Base-by-base conservation (phyloP, 140 eudicot species). In the Bidens hawaiensis region DNA sequence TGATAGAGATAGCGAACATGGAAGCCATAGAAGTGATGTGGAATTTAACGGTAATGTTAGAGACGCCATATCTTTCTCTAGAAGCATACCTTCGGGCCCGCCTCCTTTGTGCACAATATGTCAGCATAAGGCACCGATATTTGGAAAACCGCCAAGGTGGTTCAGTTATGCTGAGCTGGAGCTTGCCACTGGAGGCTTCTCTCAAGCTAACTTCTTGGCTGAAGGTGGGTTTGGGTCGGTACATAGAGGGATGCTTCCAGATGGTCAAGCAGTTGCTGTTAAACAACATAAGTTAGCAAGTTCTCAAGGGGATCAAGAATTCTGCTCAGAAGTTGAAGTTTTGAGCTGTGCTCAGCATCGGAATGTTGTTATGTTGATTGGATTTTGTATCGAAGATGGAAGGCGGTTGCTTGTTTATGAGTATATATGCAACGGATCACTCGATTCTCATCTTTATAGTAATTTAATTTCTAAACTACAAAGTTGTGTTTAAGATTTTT, bases 341-440 rank as follows among this genome's bases (percentile, higher is more conserved):
- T 60, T 93, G 65, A 93, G 96, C 79, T 93, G 99, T 74, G 99
- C 99, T 45, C 99, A 93, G 64, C 99, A 93, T 75, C 82, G 99
- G 6, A 93, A 93, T 31, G 99, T 93, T 65, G 99, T 93, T 55
- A 93, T 82, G 88, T 48, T 93, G 73, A 93, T 93, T 52, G 99
- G 99, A 22, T 93, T 82, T 65, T 93, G 99, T 74, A 81, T 88
- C 8, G 96, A 93, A 78, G 90, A 88, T 53, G 90, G 94, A 18
- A 67, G 90, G 55, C 79, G 99, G 61, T 60, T 93, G 61, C 85
- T 93, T 49, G 99, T 93, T 16, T 93, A 93, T 42, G 99, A 93
- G 65, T 93, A 80, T 48, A 93, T 93, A 18, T 93, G 96, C 83
- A 89, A 83, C 38, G 96, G 99, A 46, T 93, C 99, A 25, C 70